Evolutionary conservation across 2,329 filamentous ascomycete genomes (phyloP), one percentile per base, ranked within the genome.

Genomic region (Fusarium fujikuroi): DNA sequence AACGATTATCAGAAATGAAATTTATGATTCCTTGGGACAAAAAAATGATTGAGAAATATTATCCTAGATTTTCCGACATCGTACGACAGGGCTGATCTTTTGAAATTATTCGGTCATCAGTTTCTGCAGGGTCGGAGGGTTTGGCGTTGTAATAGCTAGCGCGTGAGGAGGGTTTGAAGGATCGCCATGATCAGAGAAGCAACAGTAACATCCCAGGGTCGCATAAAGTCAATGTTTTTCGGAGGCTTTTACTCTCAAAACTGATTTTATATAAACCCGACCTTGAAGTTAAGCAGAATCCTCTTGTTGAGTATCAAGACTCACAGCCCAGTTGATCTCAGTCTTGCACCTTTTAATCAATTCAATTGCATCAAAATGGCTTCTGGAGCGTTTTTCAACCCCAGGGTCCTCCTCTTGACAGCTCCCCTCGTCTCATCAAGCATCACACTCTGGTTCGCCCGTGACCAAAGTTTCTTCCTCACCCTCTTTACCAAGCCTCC

Each of bases 401-500:
- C 81, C 16, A 74, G 81, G 49, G 79, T 81, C 11, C 65, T 77
- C 44, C 79, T 87, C 39, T 82, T 86, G 50, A 74, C 85, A 23
- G 80, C 84, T 4, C 86, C 86, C 1, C 78, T 87, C 30, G 71
- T 87, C 70, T 84, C 84, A n/a, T 84, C 85, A 7, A 86, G 85
- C 5, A 82, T 82, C 73, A 83, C 85, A 1, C 80, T 87, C 57
- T 80, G 83, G 73, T 86, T 81, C 79, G 83, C 85, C 19, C 78
- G 79, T 44, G 84, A 86, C 77, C 84, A 86, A 69, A 80, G 83
- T 68, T 72, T 82, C 57, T 86, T 86, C 76, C 81, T 86, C 44
- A 71, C 76, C 54, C 74, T 79, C 72, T 75, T 86, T 66, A 79
- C 83, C 7, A 75, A 71, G 12, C 70, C 77, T 18, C 70, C 77